Evolutionary conservation across 73 alveolate genomes (phyloP).

Genomic region (Paramecium sonneborni): DNA sequence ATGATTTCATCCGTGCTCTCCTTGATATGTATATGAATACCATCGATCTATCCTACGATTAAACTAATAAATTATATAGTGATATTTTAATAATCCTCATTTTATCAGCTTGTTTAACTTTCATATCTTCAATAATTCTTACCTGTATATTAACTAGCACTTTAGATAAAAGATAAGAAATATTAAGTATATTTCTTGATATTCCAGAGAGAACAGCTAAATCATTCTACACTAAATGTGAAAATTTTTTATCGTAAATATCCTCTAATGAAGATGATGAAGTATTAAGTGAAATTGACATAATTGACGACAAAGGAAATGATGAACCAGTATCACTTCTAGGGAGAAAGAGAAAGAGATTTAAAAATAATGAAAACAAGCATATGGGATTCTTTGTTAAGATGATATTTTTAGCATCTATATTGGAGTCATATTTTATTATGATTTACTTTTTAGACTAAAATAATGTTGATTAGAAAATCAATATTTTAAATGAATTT

Average conservation of each 20-base stretch:
- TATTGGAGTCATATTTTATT: slow-evolving; percentile 54
- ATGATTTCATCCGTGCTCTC: slow-evolving; percentile 39
- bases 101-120: slow-evolving; percentile 49
- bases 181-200: slow-evolving; percentile 56
- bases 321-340: slow-evolving; percentile 58
- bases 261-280: slow-evolving; percentile 67
- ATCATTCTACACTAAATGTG: slow-evolving; percentile 56
- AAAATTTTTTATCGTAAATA: slow-evolving; percentile 52
- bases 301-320: slow-evolving; percentile 44
- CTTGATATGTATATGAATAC: slow-evolving; percentile 1
- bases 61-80: slow-evolving; percentile 10
- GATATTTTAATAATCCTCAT: slow-evolving; percentile 29
- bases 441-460: slow-evolving; percentile 54
- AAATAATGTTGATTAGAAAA: neutral
- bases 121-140: slow-evolving; percentile 31
- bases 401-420: slow-evolving; percentile 45
- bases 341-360: slow-evolving; percentile 62
- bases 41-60: neutral
- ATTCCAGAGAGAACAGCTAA: slow-evolving; percentile 68
- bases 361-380: slow-evolving; percentile 59
- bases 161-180: slow-evolving; percentile 54
- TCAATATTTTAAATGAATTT: slow-evolving; percentile 48
- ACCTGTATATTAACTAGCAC: slow-evolving; percentile 55
- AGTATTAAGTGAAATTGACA: slow-evolving; percentile 57
- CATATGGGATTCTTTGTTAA: slow-evolving; percentile 58